phyloP scores from a whole-genome alignment of 2,329 filamentous ascomycete genomes.

The Aspergillus tubingensis region DNA sequence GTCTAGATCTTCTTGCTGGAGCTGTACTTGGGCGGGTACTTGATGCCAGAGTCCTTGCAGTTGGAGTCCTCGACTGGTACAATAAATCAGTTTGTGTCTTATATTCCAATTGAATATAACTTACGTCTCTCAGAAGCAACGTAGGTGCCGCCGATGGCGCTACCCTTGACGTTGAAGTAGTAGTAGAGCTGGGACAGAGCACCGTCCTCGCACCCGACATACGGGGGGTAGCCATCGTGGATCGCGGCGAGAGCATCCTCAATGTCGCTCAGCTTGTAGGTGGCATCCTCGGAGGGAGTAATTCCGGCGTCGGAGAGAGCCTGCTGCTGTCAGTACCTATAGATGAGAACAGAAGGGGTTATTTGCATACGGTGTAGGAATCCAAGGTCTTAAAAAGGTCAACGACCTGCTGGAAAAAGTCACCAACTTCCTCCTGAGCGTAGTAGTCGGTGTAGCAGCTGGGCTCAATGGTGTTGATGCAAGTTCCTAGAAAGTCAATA shows the following conservation, averaged over 20 bases:
- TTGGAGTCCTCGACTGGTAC: conserved; percentile 48
- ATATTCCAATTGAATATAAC: conserved; percentile 14
- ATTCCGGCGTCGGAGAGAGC: conserved; percentile 60
- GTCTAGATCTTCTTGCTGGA: not conserved
- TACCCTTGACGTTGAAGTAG: conserved; percentile 54
- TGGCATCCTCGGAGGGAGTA: conserved; percentile 50
- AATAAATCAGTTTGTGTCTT: not conserved
- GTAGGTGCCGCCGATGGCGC: conserved; percentile 63
- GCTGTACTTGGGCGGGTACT: conserved; percentile 62
- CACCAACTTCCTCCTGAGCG: conserved; percentile 59
- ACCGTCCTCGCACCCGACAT: conserved; percentile 53
- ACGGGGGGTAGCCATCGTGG: conserved; percentile 52
- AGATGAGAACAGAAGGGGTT: no score
- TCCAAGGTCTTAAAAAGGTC: conserved; percentile 58
- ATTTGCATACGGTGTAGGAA: conserved; percentile 50
- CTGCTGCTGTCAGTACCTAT: conserved; percentile 21
- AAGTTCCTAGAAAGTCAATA: conserved; percentile 50
- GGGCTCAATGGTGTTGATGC: conserved; percentile 68
- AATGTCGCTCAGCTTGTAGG: conserved; percentile 55
- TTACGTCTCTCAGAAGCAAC: conserved; percentile 54
- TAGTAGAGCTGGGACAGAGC: conserved; percentile 60
- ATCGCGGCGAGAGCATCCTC: conserved; percentile 52
- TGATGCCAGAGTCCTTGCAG: conserved; percentile 65
- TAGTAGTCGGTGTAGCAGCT: conserved; percentile 62
- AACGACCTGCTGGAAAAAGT: conserved; percentile 59